Percentiles rank a stretch among this genome's conserved stretches.
Conservation (phyloP, 805 yeast genomes). For the Pichia exigua region DNA sequence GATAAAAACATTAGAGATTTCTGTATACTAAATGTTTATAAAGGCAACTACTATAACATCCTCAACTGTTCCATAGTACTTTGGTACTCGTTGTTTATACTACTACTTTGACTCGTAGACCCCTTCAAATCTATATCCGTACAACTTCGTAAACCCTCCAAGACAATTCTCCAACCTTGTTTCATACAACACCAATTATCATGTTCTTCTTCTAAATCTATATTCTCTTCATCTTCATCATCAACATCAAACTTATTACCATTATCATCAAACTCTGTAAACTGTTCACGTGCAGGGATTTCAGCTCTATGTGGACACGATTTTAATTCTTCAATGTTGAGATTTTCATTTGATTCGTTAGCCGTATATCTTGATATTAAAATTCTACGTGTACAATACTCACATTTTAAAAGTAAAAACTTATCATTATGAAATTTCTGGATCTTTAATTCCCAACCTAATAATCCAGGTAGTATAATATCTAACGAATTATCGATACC, state of each 20-base stretch:
- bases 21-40: background rate
- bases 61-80: background rate
- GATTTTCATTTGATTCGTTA: background rate
- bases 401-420: conserved; percentile 25
- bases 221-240: conserved; percentile 16
- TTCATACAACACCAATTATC: conserved; percentile 31
- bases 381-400: conserved; percentile 31
- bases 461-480: conserved; percentile 15
- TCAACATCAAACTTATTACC: background rate
- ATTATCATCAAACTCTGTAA: conserved; percentile 11
- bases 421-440: conserved; percentile 22
- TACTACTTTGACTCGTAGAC: background rate
- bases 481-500: conserved; percentile 2
- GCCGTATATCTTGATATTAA: conserved; percentile 11
- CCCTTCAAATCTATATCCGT: background rate
- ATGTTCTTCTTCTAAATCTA: conserved; percentile 30
- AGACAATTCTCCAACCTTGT: conserved; percentile 9
- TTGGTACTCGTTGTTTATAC: background rate
- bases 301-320: conserved; percentile 26
- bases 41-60: background rate
- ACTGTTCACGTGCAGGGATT: conserved; percentile 8
- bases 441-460: conserved; percentile 32
- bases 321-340: conserved; percentile 14
- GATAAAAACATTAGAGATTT: too few species aligned
- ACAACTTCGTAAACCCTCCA: conserved; percentile 5